These are phyloP conservation scores for Aphanomyces cochlioides DNA, from an alignment of 352 stramenopile species.

Conservation along the genomic window DNA sequence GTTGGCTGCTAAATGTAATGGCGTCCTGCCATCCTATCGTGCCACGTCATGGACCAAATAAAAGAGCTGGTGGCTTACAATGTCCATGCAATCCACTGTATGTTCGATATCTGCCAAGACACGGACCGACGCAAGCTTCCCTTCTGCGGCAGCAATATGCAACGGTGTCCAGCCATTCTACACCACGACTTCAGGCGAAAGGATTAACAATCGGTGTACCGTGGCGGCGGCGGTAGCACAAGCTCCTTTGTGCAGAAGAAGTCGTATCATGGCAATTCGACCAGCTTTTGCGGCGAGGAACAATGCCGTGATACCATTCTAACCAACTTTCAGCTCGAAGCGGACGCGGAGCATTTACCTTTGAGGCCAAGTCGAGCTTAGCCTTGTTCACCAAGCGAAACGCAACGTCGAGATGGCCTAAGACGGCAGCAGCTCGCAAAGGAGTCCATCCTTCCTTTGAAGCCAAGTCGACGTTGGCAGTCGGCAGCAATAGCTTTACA, in stretches of 20 bases:
- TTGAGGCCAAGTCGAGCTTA: not conserved
- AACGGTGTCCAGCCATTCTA: not conserved
- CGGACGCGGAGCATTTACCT: not conserved
- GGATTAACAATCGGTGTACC: not conserved
- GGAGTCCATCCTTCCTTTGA: constrained; percentile 1
- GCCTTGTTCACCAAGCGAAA: not conserved
- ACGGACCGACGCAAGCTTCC: not conserved
- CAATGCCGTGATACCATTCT: not conserved
- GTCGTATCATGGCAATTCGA: not conserved
- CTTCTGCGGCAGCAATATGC: not conserved
- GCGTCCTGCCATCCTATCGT: not conserved
- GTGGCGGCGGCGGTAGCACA: not conserved
- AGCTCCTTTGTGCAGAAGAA: not conserved
- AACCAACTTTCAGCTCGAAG: not conserved
- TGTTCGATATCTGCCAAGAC: not conserved
- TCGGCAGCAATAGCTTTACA: not conserved
- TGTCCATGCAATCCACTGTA: not conserved
- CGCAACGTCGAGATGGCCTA: not conserved
- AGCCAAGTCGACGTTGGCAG: not conserved
- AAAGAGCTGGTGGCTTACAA: not conserved
- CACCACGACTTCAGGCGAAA: too few relatives aligned
- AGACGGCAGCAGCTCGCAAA: not conserved
- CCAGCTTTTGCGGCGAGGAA: not conserved
- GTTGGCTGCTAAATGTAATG: not conserved
- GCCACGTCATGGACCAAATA: not conserved